These are phyloP conservation scores for Hypocrella siamensis DNA, from an alignment of 2,329 filamentous ascomycete genomes.

Conservation along the genomic window DNA sequence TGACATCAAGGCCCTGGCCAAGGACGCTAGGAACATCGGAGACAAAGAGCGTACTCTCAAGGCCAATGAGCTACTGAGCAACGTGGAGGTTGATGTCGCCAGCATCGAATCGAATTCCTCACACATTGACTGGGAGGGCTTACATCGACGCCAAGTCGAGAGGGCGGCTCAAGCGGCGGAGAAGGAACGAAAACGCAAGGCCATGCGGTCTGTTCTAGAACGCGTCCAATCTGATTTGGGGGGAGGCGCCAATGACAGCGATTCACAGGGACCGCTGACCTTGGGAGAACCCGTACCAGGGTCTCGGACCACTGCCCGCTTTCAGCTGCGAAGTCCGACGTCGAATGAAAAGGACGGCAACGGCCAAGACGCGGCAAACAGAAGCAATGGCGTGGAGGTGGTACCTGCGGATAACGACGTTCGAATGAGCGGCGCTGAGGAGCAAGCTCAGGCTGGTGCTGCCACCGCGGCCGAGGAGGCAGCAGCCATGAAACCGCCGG, in stretches of 20 bases:
- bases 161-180: constrained; percentile 44
- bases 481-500: constrained; percentile 33
- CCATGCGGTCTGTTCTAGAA: constrained; percentile 38
- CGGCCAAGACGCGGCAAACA: constrained; percentile 12
- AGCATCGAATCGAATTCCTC: constrained; percentile 54
- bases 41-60: constrained; percentile 73
- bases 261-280: constrained; percentile 39
- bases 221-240: constrained; percentile 34
- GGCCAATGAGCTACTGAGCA: constrained; percentile 80
- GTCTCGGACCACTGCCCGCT: constrained; percentile 30
- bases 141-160: constrained; percentile 59
- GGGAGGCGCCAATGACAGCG: constrained; percentile 32
- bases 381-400: constrained; percentile 33
- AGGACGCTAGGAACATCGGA: constrained; percentile 69
- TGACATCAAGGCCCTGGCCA: constrained; percentile 72
- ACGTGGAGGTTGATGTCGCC: constrained; percentile 86
- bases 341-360: constrained; percentile 39
- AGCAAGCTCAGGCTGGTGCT: constrained; percentile 27
- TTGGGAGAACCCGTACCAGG: constrained; percentile 51
- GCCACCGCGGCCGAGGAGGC: constrained; percentile 27
- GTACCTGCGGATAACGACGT: constrained; percentile 29
- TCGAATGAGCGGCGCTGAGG: constrained; percentile 43
- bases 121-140: constrained; percentile 63
- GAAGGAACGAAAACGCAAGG: constrained; percentile 46
- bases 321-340: constrained; percentile 41